Evolutionary conservation across 2,329 filamentous ascomycete genomes (phyloP), one percentile per base, ranked within the genome.

Genomic region (Penicillium sp.): DNA sequence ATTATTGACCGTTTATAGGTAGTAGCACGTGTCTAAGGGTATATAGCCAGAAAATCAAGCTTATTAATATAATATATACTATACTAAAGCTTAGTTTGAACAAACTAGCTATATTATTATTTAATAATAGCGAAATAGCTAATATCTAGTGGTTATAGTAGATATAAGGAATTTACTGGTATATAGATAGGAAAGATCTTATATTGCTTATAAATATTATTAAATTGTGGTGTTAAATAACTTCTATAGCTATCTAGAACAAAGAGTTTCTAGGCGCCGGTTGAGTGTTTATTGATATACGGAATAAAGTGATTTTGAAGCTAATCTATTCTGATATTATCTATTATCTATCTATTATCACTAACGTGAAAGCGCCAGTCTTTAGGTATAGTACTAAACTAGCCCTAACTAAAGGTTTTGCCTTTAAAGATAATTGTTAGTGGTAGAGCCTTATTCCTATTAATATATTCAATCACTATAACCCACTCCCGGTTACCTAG

Each of bases 241-340:
- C 64, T 73, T 49, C 56, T 52, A 61, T 76, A 58, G 44, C 69
- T 59, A 61, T 76, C 67, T 24, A 76, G 56, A 50, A 77, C 66
- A 5, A 77, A 59, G 4, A 76, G 62, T 18, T 62, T 55, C 62
- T 70, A 68, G 39, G 8, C 34, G 7, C 70, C 62, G 30, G 58
- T 58, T 50, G 26, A 52, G 30, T 51, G 55, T 17, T 27, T 24
- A 44, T 57, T 63, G 51, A 58, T 69, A 57, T 69, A 55, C 40
- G 59, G 51, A 51, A 70, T 58, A 59, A 75, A 74, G 60, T 46
- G 7, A 10, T 73, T 58, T 59, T 70, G 34, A 41, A 74, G 54
- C 71, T 55, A 75, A 29, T 59, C 46, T 40, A 75, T 49, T 29
- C 63, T 63, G 33, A 67, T 63, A 50, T 68, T 32, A 60, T 74